phyloP scores from a whole-genome alignment of 2,329 filamentous ascomycete species.

The Berkeleyomyces rouxiae region DNA sequence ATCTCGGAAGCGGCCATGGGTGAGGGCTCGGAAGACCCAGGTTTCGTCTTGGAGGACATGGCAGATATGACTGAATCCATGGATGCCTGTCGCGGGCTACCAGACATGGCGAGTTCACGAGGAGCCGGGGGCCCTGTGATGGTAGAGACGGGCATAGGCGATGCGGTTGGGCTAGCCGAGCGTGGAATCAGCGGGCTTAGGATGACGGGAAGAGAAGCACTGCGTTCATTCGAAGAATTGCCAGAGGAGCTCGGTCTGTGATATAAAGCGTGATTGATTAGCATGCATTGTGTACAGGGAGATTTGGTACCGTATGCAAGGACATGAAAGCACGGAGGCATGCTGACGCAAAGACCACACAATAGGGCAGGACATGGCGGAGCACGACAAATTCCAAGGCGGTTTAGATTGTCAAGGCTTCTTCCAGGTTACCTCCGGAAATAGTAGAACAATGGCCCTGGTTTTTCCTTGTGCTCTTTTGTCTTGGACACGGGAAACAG shows the following conservation, averaged over 20 bases:
- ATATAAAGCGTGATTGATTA: neutral
- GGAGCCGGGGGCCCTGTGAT: slow-evolving; percentile 15
- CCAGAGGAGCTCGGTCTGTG: neutral
- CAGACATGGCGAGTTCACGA: slow-evolving; percentile 25
- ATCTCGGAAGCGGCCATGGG: slow-evolving; percentile 56
- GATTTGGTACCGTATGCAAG: neutral
- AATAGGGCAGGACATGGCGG: neutral
- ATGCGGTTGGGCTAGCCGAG: slow-evolving; percentile 30
- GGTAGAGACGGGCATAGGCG: slow-evolving; percentile 10
- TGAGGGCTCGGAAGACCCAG: slow-evolving; percentile 42
- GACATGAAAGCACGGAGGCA: neutral
- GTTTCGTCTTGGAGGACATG: slow-evolving; percentile 44
- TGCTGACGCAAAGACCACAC: neutral
- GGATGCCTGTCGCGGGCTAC: slow-evolving; percentile 53
- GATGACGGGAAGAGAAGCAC: slow-evolving; percentile 5
- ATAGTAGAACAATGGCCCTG: neutral
- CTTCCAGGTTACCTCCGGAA: neutral
- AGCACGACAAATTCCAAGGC: neutral
- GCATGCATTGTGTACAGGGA: neutral
- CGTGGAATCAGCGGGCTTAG: slow-evolving; percentile 17
- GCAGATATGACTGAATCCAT: slow-evolving; percentile 87
- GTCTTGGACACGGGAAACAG: neutral
- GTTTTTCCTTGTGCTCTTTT: neutral
- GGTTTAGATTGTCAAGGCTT: neutral
- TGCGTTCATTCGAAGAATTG: slow-evolving; percentile 9